Evolutionary conservation across 306 rosid genomes (phyloP), one percentile per base, ranked within the genome.

Genomic region (Hippophae rhamnoides): DNA sequence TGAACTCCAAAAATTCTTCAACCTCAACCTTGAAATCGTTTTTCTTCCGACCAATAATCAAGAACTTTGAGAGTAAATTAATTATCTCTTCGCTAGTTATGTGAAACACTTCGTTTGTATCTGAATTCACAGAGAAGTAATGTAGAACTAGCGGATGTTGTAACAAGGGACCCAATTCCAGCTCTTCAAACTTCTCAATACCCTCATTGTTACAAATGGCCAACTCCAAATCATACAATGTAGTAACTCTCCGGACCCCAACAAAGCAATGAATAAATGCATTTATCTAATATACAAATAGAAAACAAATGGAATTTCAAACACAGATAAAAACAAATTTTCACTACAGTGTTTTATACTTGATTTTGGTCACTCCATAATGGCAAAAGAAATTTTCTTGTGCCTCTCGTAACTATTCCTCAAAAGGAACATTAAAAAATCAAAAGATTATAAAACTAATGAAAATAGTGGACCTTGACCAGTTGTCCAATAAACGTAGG

Each of bases 181-280:
- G 74, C 59, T 68, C 86, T 74, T 85, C 83, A 69, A 90, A 90
- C 62, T 47, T n/a, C 70, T 57, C 75, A 70, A 90, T 69, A 8
- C 87, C 80, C 63, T 90, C 98, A 54, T 79, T 66, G 60, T 82
- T 70, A 82, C 96, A 90, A 41, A 90, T 76, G 14, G 85, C 86
- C 69, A 69, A 69, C 79, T 85, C 89, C 82, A 92, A 78, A 68
- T 92, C 96, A 60, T 87, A 67, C 63, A 92, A 62, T 5, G 98
- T 75, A 71, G 81, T 78, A 47, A 92, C 72, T 64, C 83, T 81
- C 62, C 70, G 81, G 58, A 80, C 96, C 57, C 78, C 96, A 67
- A 87, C 89, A 78, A 85, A 90, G 74, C 98, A 90, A 72, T 87
- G 92, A 69, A 92, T 68, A 81, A 79, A 87, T 54, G 94, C 82